Conservation (phyloP, 176 grass and related monocot genomes). For the Ananas comosus region DNA sequence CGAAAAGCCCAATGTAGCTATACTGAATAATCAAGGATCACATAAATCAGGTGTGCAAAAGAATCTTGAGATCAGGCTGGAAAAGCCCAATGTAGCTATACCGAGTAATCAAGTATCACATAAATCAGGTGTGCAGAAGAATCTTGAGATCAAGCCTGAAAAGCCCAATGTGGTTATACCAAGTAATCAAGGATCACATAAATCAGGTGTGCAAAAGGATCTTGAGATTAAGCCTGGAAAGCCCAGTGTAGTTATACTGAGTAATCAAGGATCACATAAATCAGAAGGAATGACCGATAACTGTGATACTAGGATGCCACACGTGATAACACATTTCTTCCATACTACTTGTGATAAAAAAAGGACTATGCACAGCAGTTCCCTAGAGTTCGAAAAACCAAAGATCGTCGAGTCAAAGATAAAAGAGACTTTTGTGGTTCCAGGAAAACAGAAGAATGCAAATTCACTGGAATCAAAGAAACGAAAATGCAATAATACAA, state of each 20-base stretch:
- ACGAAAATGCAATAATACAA: constrained; percentile 12
- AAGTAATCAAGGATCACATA: too few relatives aligned
- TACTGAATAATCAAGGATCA: too few relatives aligned
- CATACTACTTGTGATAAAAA: neutral
- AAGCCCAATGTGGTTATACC: too few relatives aligned
- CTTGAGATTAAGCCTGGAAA: constrained; percentile 11
- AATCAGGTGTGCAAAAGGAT: neutral
- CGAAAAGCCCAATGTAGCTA: too few relatives aligned
- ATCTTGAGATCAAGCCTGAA: too few relatives aligned
- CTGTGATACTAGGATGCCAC: constrained; percentile 1
- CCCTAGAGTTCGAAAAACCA: neutral
- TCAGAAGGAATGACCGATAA: constrained; percentile 23
- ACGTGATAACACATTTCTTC: constrained; percentile 23
- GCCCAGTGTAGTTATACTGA: constrained; percentile 6
- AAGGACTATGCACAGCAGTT: constrained; percentile 11
- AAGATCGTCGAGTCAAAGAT: neutral
- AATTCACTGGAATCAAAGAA: constrained; percentile 8
- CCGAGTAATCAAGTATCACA: neutral
- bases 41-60: neutral
- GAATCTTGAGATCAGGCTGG: constrained; percentile 4
- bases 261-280: constrained; percentile 6
- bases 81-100: constrained; percentile 19
- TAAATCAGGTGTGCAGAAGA: constrained; percentile 6
- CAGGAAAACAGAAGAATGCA: constrained; percentile 1
- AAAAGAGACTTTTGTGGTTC: neutral